Evolutionary conservation across 1,284 basidiomycete genomes (phyloP).

Genomic region (Trametes polyzona): DNA sequence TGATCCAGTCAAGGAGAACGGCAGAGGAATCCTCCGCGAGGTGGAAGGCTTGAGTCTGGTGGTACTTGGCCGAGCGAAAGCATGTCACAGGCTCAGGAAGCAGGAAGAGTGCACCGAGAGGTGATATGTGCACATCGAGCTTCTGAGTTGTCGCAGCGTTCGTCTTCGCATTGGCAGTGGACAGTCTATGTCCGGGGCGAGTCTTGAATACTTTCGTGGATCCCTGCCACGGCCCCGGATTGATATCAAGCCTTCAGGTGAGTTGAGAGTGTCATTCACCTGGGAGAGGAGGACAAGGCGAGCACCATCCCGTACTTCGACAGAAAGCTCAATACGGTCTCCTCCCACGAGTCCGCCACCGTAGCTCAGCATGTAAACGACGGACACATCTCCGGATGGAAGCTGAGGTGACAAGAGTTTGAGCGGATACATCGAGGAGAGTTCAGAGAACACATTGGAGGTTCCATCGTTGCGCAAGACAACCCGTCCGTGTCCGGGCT

Average conservation of each 20-base stretch:
- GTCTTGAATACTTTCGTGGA: constrained; percentile 93
- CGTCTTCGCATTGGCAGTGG: constrained; percentile 22
- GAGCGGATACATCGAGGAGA: constrained; percentile 87
- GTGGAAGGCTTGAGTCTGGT: constrained; percentile 77
- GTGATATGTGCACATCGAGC: constrained; percentile 58
- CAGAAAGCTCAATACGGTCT: constrained; percentile 71
- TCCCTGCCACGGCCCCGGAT: constrained; percentile 56
- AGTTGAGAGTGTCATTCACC: constrained; percentile 45
- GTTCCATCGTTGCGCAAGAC: constrained; percentile 53
- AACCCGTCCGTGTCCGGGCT: constrained; percentile 51
- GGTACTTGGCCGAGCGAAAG: constrained; percentile 82
- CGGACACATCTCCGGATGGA: constrained; percentile 53
- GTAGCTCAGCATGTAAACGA: constrained; percentile 86
- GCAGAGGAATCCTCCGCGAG: constrained; percentile 65
- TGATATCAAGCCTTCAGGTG: constrained; percentile 8
- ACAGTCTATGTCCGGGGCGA: constrained; percentile 50
- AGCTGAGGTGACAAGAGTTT: constrained; percentile 84
- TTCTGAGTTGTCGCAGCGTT: constrained; percentile 46
- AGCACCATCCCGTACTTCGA: constrained; percentile 61
- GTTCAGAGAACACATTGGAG: constrained; percentile 69
- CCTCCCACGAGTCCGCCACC: constrained; percentile 94
- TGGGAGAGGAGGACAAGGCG: constrained; percentile 80
- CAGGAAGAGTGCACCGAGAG: constrained; percentile 67
- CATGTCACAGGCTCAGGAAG: constrained; percentile 95
- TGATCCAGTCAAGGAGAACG: constrained; percentile 89